Evolutionary conservation across 2,329 filamentous ascomycete species (phyloP).

Genomic region (Zopfia rhizophila): DNA sequence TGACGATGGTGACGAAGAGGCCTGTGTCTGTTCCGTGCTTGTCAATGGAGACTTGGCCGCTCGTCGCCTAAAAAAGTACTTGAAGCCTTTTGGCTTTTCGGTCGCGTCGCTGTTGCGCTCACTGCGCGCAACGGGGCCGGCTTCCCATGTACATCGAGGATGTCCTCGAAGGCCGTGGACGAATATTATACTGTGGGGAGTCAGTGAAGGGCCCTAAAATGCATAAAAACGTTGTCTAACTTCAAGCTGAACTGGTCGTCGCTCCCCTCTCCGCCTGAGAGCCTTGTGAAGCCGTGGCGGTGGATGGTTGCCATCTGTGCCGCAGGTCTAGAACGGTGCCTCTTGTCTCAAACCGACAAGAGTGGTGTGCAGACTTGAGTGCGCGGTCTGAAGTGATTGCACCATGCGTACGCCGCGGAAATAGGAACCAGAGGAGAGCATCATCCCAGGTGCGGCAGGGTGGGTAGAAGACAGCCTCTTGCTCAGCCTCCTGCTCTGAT

Average conservation of each 20-base stretch:
- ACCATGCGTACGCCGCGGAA: no score
- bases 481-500: no score
- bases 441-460: no score
- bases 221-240: slow-evolving; percentile 6
- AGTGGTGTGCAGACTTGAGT: background rate
- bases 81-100: slow-evolving; percentile 14
- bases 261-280: slow-evolving; percentile 6
- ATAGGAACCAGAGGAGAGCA: no score
- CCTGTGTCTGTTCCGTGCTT: slow-evolving; percentile 10
- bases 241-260: slow-evolving; percentile 16
- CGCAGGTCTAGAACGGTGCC: slow-evolving; percentile 6
- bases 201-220: slow-evolving; percentile 5
- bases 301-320: slow-evolving; percentile 19
- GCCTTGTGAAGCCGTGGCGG: slow-evolving; percentile 18
- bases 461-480: no score
- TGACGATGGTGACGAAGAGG: slow-evolving; percentile 8
- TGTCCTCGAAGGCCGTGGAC: slow-evolving; percentile 51
- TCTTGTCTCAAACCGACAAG: background rate
- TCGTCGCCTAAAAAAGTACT: slow-evolving; percentile 17
- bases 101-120: slow-evolving; percentile 20
- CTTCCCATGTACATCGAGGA: slow-evolving; percentile 47
- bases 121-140: slow-evolving; percentile 14
- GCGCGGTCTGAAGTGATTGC: no score
- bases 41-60: slow-evolving; percentile 8
- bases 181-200: slow-evolving; percentile 44